Conservation (phyloP, 108 stramenopile genomes). For the Pelagomonas calceolata region DNA sequence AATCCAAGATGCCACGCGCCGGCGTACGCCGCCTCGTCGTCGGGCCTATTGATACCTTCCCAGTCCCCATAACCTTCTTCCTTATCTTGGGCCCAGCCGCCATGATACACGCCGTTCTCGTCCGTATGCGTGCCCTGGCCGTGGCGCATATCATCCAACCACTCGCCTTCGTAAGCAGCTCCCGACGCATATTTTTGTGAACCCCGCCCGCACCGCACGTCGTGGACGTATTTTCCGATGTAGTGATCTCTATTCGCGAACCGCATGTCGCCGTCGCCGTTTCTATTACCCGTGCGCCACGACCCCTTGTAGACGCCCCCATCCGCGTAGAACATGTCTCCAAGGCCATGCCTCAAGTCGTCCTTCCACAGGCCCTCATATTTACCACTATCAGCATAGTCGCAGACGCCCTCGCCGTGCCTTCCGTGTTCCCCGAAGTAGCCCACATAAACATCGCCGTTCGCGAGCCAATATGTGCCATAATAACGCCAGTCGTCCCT, state of each 20-base stretch:
- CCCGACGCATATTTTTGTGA: conserved; percentile 1
- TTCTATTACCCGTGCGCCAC: background rate
- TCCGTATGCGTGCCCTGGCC: background rate
- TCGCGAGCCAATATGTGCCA: background rate
- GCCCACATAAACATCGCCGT: background rate
- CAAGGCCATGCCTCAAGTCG: background rate
- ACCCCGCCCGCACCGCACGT: conserved; percentile 4
- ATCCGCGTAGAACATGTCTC: background rate
- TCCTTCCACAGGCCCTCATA: conserved; percentile 9
- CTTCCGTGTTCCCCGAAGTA: background rate
- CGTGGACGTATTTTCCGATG: conserved; percentile 1
- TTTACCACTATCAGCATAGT: background rate
- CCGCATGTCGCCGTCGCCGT: background rate
- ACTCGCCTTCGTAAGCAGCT: conserved; percentile 16
- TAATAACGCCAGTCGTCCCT: background rate
- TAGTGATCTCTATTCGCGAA: background rate
- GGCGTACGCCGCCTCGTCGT: conserved; percentile 1
- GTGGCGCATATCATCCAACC: background rate
- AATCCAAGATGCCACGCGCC: background rate
- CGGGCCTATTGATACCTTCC: background rate
- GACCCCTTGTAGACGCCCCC: conserved; percentile 11
- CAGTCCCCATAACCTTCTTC: background rate
- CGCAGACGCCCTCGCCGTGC: conserved; percentile 1
- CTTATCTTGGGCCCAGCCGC: background rate
- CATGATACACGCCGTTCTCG: background rate